Conservation (phyloP, 441 rosid species). For the Pelargonium cotyledonis region DNA sequence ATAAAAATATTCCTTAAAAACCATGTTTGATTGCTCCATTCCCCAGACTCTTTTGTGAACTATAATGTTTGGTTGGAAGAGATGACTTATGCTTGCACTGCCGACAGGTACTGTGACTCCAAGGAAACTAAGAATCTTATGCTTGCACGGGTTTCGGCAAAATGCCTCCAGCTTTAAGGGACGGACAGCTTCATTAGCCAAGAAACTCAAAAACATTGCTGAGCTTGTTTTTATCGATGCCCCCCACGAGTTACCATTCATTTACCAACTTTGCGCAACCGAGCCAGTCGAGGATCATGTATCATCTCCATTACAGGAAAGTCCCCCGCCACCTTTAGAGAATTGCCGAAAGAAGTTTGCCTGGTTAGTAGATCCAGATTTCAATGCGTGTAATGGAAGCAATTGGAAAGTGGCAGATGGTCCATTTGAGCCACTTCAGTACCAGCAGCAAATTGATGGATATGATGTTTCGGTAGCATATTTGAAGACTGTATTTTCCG, state of each 20-base stretch:
- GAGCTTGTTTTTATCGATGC: conserved; percentile 75
- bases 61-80: no score
- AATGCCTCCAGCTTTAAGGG: conserved; percentile 88
- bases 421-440: conserved; percentile 72
- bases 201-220: conserved; percentile 72
- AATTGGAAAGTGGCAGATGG: conserved; percentile 50
- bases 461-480: conserved; percentile 47
- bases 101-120: conserved; percentile 28
- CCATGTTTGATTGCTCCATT: no score
- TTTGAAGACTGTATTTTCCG: conserved; percentile 39
- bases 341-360: conserved; percentile 73
- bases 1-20: no score
- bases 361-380: conserved; percentile 65
- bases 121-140: conserved; percentile 68
- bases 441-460: conserved; percentile 78
- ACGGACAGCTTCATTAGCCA: conserved; percentile 80
- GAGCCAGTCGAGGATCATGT: conserved; percentile 13
- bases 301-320: conserved; percentile 25
- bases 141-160: conserved; percentile 95
- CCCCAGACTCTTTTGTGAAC: no score
- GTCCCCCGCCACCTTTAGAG: conserved; percentile 37
- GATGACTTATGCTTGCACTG: background rate
- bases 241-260: conserved; percentile 69
- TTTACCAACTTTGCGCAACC: conserved; percentile 41
- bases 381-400: conserved; percentile 25